Evolutionary conservation across 352 stramenopile genomes (phyloP).

Genomic region (Phytopythium aichiense): DNA sequence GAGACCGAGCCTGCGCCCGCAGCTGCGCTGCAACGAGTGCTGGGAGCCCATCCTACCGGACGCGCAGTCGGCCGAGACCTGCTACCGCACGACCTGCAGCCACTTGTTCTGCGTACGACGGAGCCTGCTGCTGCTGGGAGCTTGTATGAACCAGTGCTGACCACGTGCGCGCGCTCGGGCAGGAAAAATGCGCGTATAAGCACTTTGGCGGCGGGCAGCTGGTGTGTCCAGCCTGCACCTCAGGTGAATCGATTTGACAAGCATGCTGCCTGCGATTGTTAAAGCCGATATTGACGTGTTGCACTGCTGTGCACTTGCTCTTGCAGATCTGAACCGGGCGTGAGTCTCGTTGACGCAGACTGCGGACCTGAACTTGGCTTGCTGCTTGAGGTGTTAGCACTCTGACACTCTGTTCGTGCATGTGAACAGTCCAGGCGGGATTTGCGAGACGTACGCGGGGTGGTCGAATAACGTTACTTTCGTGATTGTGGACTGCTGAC

Average conservation of each 20-base stretch:
- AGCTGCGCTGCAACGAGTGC: slow-evolving; percentile 72
- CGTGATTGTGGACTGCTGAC: not conserved
- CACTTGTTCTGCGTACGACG: slow-evolving; percentile 63
- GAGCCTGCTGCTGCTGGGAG: not conserved
- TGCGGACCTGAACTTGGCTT: not conserved
- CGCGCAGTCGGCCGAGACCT: slow-evolving; percentile 63
- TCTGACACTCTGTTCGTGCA: not conserved
- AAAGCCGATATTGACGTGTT: not conserved
- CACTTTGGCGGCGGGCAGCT: slow-evolving; percentile 64
- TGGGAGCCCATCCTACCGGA: slow-evolving; percentile 68
- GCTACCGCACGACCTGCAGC: slow-evolving; percentile 72
- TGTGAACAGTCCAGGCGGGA: slow-evolving; percentile 33
- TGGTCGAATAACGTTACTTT: not conserved
- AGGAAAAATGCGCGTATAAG: slow-evolving; percentile 87
- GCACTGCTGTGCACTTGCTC: not conserved
- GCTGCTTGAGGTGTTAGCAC: not conserved
- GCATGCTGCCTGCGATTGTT: not conserved
- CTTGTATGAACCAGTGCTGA: not conserved
- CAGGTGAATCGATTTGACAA: not conserved
- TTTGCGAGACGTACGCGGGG: slow-evolving; percentile 58
- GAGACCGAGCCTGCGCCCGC: slow-evolving; percentile 37
- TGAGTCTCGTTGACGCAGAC: slow-evolving; percentile 14
- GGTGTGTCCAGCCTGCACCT: slow-evolving; percentile 51
- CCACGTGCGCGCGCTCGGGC: not conserved
- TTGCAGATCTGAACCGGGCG: slow-evolving; percentile 49